Percentiles rank a stretch among this genome's conserved stretches.
These are phyloP conservation scores for Cymbidium sinense DNA, from an alignment of 106 monocot genomes.

Conservation along the genomic window DNA sequence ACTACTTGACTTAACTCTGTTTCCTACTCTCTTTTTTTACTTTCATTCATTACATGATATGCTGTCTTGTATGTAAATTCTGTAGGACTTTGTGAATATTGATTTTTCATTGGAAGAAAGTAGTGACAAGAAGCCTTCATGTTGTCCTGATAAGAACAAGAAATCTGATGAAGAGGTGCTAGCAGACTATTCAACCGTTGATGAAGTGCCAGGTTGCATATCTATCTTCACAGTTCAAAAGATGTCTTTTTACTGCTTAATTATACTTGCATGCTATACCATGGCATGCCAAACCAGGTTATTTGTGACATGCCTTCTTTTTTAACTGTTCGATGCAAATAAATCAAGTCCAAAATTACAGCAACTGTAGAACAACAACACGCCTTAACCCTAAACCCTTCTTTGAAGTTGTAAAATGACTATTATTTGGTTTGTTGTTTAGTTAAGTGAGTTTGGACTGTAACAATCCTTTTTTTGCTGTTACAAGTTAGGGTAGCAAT, in stretches of 20 bases:
- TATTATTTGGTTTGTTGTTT: too few relatives aligned
- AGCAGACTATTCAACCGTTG: not conserved
- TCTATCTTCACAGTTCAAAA: not conserved
- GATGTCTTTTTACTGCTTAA: not conserved
- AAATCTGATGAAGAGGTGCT: slow-evolving; percentile 3
- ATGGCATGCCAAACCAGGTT: not conserved
- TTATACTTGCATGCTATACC: not conserved
- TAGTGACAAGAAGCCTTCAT: not conserved
- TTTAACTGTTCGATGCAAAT: too few relatives aligned
- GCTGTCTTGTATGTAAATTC: not conserved
- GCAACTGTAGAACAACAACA: too few relatives aligned
- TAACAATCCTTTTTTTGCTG: not conserved
- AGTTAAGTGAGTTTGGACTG: not conserved
- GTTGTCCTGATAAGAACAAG: not conserved
- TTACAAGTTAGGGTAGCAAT: not conserved
- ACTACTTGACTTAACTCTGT: not conserved
- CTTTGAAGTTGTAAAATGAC: too few relatives aligned
- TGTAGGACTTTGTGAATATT: not conserved
- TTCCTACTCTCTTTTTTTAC: not conserved
- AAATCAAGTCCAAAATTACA: too few relatives aligned
- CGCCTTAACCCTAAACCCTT: too few relatives aligned
- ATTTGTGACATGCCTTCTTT: too few relatives aligned
- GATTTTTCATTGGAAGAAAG: not conserved
- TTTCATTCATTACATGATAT: not conserved
- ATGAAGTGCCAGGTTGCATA: not conserved